Evolutionary conservation across 768 basidiomycete genomes (phyloP).

Genomic region (Boletus bicolor): DNA sequence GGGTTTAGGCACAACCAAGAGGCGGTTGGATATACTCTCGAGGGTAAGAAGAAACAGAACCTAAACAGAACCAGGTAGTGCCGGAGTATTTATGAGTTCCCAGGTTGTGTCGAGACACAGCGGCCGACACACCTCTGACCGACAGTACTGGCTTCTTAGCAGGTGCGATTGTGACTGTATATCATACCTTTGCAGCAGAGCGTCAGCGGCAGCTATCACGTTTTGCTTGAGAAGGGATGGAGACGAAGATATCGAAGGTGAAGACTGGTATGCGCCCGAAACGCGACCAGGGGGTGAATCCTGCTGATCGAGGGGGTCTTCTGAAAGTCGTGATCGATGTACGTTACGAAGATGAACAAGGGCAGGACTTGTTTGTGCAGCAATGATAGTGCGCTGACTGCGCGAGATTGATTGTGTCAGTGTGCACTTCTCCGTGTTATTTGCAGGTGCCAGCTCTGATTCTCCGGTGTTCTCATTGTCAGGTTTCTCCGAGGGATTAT

Average conservation of each 20-base stretch:
- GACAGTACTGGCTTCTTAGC: constrained; percentile 82
- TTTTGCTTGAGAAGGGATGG: constrained; percentile 45
- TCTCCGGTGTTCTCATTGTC: constrained; percentile 25
- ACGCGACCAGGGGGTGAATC: constrained; percentile 39
- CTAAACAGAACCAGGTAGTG: constrained; percentile 34
- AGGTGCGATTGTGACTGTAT: constrained; percentile 63
- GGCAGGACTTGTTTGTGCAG: constrained; percentile 72
- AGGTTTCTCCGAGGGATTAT: constrained; percentile 43
- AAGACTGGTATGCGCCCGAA: constrained; percentile 61
- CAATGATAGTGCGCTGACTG: constrained; percentile 52
- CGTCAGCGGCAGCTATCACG: constrained; percentile 46
- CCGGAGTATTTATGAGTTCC: background rate
- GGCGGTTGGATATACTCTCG: constrained; percentile 88
- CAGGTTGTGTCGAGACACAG: background rate
- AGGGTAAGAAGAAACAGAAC: constrained; percentile 84
- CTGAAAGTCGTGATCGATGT: constrained; percentile 56
- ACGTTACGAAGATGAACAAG: constrained; percentile 56
- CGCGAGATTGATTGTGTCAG: constrained; percentile 11
- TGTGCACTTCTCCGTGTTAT: constrained; percentile 15
- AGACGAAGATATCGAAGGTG: constrained; percentile 59
- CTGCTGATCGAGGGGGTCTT: constrained; percentile 73
- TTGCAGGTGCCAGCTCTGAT: constrained; percentile 3
- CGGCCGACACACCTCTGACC: constrained; percentile 65
- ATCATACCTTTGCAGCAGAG: constrained; percentile 68
- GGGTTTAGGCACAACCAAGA: constrained; percentile 88